These are phyloP conservation scores for Hirschfeldia incana DNA, from an alignment of 345 rosid species.

Conservation along the genomic window DNA sequence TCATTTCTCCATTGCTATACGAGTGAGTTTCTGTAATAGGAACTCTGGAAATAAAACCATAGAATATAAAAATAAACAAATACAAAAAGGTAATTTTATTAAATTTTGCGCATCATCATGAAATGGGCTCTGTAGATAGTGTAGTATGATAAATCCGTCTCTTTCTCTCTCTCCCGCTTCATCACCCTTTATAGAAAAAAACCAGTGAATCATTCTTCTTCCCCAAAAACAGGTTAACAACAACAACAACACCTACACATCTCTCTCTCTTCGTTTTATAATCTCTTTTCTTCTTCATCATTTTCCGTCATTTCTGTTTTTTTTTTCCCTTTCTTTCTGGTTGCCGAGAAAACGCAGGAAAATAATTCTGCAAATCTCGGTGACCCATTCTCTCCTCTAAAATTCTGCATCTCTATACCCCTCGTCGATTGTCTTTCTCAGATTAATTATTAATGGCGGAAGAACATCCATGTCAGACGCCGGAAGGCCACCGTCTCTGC, in stretches of 20 bases:
- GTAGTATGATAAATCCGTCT: constrained; percentile 9
- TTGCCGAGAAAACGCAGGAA: constrained; percentile 37
- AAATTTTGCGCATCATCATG: background rate
- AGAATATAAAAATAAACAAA: background rate
- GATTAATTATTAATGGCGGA: constrained; percentile 49
- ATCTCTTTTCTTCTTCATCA: background rate
- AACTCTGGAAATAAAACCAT: background rate
- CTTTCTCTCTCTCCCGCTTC: constrained; percentile 8
- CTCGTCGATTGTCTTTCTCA: too few relatives aligned
- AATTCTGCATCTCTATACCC: too few relatives aligned
- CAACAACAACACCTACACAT: background rate
- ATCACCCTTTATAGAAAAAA: constrained; percentile 7
- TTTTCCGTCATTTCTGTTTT: background rate
- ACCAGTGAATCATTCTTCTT: constrained; percentile 13
- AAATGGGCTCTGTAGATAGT: background rate
- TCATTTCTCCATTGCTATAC: background rate
- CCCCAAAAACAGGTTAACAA: constrained; percentile 27
- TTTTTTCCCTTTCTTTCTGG: background rate
- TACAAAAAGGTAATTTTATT: background rate
- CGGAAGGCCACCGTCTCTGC: constrained; percentile 58
- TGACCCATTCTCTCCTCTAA: background rate
- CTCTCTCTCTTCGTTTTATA: background rate
- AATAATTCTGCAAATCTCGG: constrained; percentile 24
- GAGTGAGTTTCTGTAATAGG: background rate
- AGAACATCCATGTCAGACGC: constrained; percentile 54